Conservation (phyloP, 331 rosid species). For the Saraca asoca region DNA sequence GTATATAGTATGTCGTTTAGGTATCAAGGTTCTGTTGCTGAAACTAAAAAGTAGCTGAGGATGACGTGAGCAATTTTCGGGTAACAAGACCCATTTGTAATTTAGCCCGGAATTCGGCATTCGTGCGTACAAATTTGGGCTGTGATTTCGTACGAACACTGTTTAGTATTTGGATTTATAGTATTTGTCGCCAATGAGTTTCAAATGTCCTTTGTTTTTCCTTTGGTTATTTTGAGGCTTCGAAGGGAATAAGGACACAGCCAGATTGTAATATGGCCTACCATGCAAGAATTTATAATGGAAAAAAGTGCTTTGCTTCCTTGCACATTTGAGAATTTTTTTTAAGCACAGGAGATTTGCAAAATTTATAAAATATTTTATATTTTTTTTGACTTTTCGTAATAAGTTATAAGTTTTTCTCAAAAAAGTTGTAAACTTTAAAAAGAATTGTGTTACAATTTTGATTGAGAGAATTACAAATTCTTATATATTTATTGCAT, state of each 20-base stretch:
- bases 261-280: not conserved
- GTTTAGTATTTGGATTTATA: constrained; percentile 40
- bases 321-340: too few relatives aligned
- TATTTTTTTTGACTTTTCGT: too few relatives aligned
- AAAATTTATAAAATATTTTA: too few relatives aligned
- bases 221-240: constrained; percentile 18
- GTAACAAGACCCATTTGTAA: constrained; percentile 28
- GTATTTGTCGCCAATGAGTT: constrained; percentile 36
- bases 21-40: constrained; percentile 43
- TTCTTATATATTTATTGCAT: too few relatives aligned
- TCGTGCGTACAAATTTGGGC: constrained; percentile 37
- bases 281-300: too few relatives aligned
- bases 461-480: too few relatives aligned
- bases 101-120: constrained; percentile 38
- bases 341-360: too few relatives aligned
- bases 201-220: constrained; percentile 21
- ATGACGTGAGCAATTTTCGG: constrained; percentile 44
- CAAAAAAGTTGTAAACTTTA: too few relatives aligned
- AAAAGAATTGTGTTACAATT: too few relatives aligned
- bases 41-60: not conserved
- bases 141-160: constrained; percentile 27
- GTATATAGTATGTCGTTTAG: constrained; percentile 49
- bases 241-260: constrained; percentile 21
- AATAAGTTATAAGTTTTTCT: too few relatives aligned
- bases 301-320: too few relatives aligned